Evolutionary conservation across 257 asterid species (phyloP), one percentile per base, ranked within the genome.

Genomic region (Nicotiana otophora): DNA sequence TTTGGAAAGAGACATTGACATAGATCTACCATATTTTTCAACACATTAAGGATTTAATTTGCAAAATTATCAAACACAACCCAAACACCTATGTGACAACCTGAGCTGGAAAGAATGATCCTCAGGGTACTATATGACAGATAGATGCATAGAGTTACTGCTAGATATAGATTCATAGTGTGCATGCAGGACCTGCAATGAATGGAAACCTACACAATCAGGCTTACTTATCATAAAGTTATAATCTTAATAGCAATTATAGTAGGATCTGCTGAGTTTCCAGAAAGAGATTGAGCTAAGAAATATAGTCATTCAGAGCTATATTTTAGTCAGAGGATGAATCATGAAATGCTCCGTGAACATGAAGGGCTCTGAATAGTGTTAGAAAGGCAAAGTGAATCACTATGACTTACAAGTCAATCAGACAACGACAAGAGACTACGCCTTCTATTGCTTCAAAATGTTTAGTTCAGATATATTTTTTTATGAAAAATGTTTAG

Each of bases 131-230:
- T 39, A 10, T 36, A 34, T 16, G 23, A 33, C 23, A 39, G 28
- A 36, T 17, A 53, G 12, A 17, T 53, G 16, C 84, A 72, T 42
- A 54, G 33, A 70, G 70, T 20, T 64, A 74, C 81, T 53, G 76
- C 79, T 82, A 34, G 54, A 76, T 58, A 17, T 28, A 67, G 26
- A 33, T 76, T 65, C 63, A 77, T 65, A 66, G 28, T 53, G 61
- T 63, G 67, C n/a, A 15, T n/a, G 70, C 68, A 30, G 66, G 75
- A 58, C 84, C 64, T 64, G 84, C 82, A 81, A 81, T 42, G 19
- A 55, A 84, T 63, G 79, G 70, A 48, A 66, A 63, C 77, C 75
- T 81, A 20, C 42, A 63, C 78, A 30, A 36, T 64, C 64, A 80
- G 78, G 51, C 48, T 72, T 67, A 26, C 72, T 79, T 5, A 15